Evolutionary conservation across 768 basidiomycete species (phyloP).

Genomic region (Cantharellus cinnabarinus): DNA sequence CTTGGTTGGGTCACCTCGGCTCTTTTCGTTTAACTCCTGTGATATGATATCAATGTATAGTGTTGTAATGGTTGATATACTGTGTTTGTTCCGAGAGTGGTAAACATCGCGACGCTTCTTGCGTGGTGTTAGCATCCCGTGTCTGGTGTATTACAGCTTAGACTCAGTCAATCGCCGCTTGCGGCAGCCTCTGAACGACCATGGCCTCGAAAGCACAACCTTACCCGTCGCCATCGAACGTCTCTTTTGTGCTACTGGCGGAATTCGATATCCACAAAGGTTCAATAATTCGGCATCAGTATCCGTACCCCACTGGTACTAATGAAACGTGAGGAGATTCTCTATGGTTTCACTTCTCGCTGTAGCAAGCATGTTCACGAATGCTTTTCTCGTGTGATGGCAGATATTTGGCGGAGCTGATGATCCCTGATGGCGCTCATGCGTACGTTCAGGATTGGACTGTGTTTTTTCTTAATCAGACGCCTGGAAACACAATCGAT

Average conservation of each 20-base stretch:
- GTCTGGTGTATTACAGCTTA: neutral
- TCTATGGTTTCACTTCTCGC: neutral
- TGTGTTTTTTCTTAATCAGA: conserved; percentile 94
- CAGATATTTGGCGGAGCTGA: conserved; percentile 85
- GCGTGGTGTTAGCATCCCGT: neutral
- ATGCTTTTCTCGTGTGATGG: conserved; percentile 4
- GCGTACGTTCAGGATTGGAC: conserved; percentile 94
- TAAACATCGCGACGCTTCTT: neutral
- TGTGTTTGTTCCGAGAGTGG: neutral
- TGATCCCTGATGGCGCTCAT: conserved; percentile 97
- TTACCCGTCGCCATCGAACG: conserved; percentile 6
- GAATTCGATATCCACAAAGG: conserved; percentile 97
- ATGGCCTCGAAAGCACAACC: neutral
- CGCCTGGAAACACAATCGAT: conserved; percentile 66
- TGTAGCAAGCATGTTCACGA: neutral
- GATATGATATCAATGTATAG: too few species aligned
- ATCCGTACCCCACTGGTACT: conserved; percentile 81
- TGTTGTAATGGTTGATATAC: neutral
- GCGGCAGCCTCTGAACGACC: neutral
- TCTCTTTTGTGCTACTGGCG: conserved; percentile 83
- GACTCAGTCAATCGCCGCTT: neutral
- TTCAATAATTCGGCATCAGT: conserved; percentile 85
- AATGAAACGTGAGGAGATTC: conserved; percentile 62
- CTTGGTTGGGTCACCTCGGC: too few species aligned
- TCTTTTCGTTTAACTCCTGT: too few species aligned